These are phyloP conservation scores for Sarocladium brachiariae DNA, from an alignment of 2,329 filamentous ascomycete species.

Conservation along the genomic window DNA sequence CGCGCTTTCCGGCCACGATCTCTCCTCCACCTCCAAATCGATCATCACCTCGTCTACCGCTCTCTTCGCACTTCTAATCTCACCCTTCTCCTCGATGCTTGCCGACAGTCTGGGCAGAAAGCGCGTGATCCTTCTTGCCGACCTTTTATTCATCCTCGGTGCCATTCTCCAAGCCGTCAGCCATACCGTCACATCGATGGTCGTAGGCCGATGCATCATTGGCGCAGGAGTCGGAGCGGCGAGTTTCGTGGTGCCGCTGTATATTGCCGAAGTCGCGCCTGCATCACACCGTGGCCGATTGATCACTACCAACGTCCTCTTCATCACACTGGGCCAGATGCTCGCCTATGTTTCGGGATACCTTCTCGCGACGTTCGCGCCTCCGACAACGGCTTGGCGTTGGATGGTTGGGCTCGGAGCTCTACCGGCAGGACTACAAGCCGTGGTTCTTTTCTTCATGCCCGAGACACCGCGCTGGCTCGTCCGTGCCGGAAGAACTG, in stretches of 20 bases:
- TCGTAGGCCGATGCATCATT: slow-evolving; percentile 60
- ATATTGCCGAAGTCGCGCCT: slow-evolving; percentile 81
- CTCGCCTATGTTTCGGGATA: slow-evolving; percentile 82
- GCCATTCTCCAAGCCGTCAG: slow-evolving; percentile 58
- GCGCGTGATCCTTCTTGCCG: slow-evolving; percentile 56
- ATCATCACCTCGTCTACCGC: slow-evolving; percentile 65
- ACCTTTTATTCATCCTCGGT: slow-evolving; percentile 61
- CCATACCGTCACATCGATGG: slow-evolving; percentile 55
- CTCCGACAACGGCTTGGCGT: slow-evolving; percentile 61
- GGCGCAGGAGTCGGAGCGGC: slow-evolving; percentile 68
- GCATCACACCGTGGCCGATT: slow-evolving; percentile 68
- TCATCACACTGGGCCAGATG: slow-evolving; percentile 83
- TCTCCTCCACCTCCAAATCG: slow-evolving; percentile 61
- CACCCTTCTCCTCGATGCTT: slow-evolving; percentile 57
- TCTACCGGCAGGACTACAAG: slow-evolving; percentile 66
- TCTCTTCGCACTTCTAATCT: slow-evolving; percentile 57
- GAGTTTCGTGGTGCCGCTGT: slow-evolving; percentile 78
- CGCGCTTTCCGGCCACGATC: slow-evolving; percentile 47
- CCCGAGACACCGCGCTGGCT: slow-evolving; percentile 89
- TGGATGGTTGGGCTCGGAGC: slow-evolving; percentile 89
- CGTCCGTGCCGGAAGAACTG: slow-evolving; percentile 57
- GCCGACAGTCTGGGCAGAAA: slow-evolving; percentile 57
- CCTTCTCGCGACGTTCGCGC: slow-evolving; percentile 54
- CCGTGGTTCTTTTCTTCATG: slow-evolving; percentile 60
- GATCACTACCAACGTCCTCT: slow-evolving; percentile 74